Conservation (phyloP, 306 rosid species). For the Pyrus communis region DNA sequence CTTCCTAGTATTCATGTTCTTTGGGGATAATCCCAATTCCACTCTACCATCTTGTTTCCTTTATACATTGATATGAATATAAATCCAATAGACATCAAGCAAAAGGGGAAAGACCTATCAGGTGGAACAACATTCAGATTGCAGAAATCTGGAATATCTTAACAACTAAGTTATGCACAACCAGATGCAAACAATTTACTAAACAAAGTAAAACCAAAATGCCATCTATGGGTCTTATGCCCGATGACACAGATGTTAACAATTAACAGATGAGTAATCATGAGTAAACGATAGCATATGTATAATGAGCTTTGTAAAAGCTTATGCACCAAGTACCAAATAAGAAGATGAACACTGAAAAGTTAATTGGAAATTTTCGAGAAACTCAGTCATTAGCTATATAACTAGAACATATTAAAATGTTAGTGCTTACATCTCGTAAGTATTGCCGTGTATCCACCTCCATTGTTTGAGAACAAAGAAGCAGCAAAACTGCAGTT, state of each 20-base stretch:
- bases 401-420: background rate
- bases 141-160: background rate
- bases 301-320: background rate
- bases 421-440: slow-evolving; percentile 44
- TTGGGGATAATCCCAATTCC: background rate
- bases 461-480: slow-evolving; percentile 19
- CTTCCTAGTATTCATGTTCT: background rate
- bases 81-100: background rate
- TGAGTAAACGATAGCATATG: background rate
- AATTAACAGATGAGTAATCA: slow-evolving; percentile 7
- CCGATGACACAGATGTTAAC: background rate
- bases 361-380: background rate
- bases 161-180: background rate
- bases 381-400: background rate
- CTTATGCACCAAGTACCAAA: background rate
- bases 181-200: background rate
- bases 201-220: slow-evolving; percentile 2
- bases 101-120: background rate
- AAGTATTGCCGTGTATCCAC: slow-evolving; percentile 17
- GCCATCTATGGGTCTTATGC: background rate
- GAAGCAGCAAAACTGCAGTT: background rate
- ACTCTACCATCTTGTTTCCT: background rate
- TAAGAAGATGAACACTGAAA: background rate
- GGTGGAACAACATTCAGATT: background rate
- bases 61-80: background rate